Percentiles rank a stretch among this genome's conserved stretches.
Conservation (phyloP, 306 rosid genomes). For the Echinosophora koreensis region DNA sequence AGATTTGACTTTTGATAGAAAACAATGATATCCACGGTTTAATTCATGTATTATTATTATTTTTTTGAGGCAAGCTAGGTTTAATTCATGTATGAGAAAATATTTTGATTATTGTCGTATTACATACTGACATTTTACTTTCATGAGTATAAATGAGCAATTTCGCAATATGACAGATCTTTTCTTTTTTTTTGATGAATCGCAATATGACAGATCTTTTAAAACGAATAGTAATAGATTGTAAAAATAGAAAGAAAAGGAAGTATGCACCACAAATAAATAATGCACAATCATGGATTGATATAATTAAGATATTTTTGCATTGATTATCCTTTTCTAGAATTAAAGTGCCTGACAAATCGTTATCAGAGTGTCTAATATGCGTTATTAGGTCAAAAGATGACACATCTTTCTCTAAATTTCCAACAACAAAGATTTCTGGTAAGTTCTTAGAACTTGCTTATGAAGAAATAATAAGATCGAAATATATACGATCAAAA, state of each 20-base stretch:
- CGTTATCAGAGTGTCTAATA: slow-evolving; percentile 38
- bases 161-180: background rate
- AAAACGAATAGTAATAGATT: background rate
- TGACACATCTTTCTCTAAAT: slow-evolving; percentile 42
- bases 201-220: background rate
- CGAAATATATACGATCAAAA: background rate
- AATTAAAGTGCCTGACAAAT: slow-evolving; percentile 23
- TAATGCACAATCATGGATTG: slow-evolving; percentile 11
- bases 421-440: slow-evolving; percentile 34
- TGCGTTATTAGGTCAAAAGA: slow-evolving; percentile 58
- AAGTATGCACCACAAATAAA: slow-evolving; percentile 20
- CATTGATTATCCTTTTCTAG: slow-evolving; percentile 35
- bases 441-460: slow-evolving; percentile 55
- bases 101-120: no score
- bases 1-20: no score
- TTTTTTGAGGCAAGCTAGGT: no score
- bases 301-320: slow-evolving; percentile 5
- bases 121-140: background rate
- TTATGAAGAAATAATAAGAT: slow-evolving; percentile 41
- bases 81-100: no score
- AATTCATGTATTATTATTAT: no score
- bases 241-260: background rate
- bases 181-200: no score
- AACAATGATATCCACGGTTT: no score
- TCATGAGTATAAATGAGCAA: background rate